Percentiles rank a stretch among this genome's conserved stretches.
Conservation (phyloP, 768 basidiomycete species). For the Mycena floridula region DNA sequence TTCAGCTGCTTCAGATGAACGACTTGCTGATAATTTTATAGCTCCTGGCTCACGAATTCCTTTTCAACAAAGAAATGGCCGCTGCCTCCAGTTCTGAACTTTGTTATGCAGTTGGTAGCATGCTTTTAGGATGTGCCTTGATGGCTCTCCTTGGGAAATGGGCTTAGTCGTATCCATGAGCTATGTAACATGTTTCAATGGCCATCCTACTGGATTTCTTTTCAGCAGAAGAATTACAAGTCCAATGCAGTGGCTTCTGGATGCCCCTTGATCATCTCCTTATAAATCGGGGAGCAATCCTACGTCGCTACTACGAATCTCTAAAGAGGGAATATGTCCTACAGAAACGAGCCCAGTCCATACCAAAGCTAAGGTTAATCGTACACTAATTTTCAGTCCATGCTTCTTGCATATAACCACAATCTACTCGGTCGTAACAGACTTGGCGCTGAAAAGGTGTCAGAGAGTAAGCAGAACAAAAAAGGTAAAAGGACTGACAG, state of each 20-base stretch:
- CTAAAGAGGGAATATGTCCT: no score
- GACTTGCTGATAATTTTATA: slow-evolving; percentile 14
- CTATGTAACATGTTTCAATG: no score
- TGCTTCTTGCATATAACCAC: background rate
- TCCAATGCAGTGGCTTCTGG: no score
- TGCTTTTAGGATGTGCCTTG: slow-evolving; percentile 75
- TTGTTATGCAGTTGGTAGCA: slow-evolving; percentile 68
- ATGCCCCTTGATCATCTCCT: no score
- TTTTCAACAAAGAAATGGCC: slow-evolving; percentile 86
- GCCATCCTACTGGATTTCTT: no score
- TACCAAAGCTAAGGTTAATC: background rate
- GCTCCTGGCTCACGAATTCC: slow-evolving; percentile 91
- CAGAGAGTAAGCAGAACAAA: slow-evolving; percentile 4
- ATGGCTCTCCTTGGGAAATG: slow-evolving; percentile 90
- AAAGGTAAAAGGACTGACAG: slow-evolving; percentile 38
- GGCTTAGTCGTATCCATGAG: no score
- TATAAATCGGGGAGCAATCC: no score
- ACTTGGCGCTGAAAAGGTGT: slow-evolving; percentile 52
- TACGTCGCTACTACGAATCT: no score
- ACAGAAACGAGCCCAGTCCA: no score
- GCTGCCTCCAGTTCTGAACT: slow-evolving; percentile 56
- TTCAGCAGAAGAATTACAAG: no score
- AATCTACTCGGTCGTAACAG: slow-evolving; percentile 65
- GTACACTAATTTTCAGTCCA: slow-evolving; percentile 3
- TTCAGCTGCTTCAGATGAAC: no score